phyloP scores from a whole-genome alignment of 2,329 filamentous ascomycete genomes.

The Pseudodiploospora longispora region DNA sequence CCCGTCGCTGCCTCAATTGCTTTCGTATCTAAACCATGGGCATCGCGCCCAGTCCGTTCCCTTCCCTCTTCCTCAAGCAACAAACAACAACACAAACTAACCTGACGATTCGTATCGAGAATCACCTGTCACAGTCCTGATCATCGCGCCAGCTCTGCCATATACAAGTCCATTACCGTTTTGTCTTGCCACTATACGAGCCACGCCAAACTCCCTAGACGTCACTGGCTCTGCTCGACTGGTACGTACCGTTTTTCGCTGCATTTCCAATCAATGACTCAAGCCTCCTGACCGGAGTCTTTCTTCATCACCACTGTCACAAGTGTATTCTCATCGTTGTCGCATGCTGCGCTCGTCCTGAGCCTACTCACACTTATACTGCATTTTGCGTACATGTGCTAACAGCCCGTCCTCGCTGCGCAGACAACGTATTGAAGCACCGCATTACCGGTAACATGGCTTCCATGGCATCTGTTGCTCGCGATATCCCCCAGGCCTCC shows the following conservation, averaged over 20 bases:
- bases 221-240: conserved; percentile 20
- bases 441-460: conserved; percentile 44
- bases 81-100: conserved; percentile 41
- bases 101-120: conserved; percentile 45
- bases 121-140: conserved; percentile 54
- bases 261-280: conserved; percentile 15
- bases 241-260: conserved; percentile 22
- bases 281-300: background rate
- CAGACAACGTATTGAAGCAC: conserved; percentile 41
- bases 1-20: conserved; percentile 5
- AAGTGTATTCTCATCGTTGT: background rate
- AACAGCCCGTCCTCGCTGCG: conserved; percentile 2
- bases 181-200: conserved; percentile 17
- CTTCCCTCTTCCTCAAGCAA: conserved; percentile 33
- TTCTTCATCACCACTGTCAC: background rate
- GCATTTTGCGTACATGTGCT: background rate
- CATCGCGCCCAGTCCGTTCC: conserved; percentile 22
- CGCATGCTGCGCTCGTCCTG: background rate
- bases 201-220: conserved; percentile 8
- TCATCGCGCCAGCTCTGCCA: conserved; percentile 45
- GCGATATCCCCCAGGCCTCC: conserved; percentile 57
- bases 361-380: conserved; percentile 5
- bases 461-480: conserved; percentile 58
- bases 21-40: conserved; percentile 4
- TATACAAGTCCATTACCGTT: conserved; percentile 19